phyloP scores from a whole-genome alignment of 805 yeast species.

The Nakazawaea ernobii region DNA sequence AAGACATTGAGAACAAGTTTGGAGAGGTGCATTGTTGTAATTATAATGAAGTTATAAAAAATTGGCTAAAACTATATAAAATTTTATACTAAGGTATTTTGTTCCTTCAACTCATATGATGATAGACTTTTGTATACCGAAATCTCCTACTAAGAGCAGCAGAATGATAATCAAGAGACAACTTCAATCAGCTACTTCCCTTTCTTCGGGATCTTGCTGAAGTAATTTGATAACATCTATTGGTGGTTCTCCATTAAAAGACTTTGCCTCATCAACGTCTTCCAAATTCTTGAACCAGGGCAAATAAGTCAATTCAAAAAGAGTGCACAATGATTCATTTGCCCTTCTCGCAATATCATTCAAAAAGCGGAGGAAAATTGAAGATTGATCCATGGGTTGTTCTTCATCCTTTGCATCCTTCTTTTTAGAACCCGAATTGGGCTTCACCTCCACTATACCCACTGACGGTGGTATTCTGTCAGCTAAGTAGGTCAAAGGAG shows the following conservation, averaged over 20 bases:
- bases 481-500: conserved; percentile 19
- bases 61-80: background rate
- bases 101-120: too few species aligned
- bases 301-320: conserved; percentile 8
- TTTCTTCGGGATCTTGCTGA: background rate
- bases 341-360: background rate
- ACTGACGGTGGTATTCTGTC: conserved; percentile 28
- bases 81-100: too few species aligned
- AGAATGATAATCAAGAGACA: too few species aligned
- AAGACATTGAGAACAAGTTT: background rate
- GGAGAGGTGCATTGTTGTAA: too few species aligned
- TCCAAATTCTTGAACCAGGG: background rate
- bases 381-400: background rate
- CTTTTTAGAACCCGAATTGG: background rate
- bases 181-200: too few species aligned
- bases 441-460: conserved; percentile 20
- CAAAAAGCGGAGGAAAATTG: too few species aligned
- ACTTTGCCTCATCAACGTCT: background rate
- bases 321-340: background rate
- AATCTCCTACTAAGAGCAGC: too few species aligned
- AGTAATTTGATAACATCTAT: background rate
- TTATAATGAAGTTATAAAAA: too few species aligned
- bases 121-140: too few species aligned
- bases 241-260: background rate
- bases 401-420: background rate